Conservation (phyloP, 2,329 filamentous ascomycete species). For the Diplodia seriata region DNA sequence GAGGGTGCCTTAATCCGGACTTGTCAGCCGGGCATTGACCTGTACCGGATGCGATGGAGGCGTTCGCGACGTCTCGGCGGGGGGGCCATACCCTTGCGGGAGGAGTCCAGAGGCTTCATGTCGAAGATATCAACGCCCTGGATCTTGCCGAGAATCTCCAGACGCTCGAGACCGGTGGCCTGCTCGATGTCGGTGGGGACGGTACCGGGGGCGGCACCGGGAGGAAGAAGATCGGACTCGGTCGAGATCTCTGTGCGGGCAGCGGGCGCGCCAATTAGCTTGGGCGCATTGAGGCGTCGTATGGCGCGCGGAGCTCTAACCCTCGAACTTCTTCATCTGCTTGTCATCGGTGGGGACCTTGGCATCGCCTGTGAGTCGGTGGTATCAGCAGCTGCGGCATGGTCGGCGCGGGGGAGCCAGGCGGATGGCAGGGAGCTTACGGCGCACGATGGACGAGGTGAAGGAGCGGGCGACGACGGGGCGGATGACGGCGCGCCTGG, state of each 20-base stretch:
- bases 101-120: conserved; percentile 94
- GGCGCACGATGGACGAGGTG: conserved; percentile 54
- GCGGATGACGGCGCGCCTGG: conserved; percentile 52
- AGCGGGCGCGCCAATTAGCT: conserved; percentile 39
- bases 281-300: conserved; percentile 29
- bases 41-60: conserved; percentile 9
- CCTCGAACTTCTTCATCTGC: conserved; percentile 54
- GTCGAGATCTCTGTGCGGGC: conserved; percentile 74
- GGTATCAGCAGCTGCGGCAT: conserved; percentile 44
- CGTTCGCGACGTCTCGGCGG: background rate
- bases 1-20: conserved; percentile 71
- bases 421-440: conserved; percentile 47
- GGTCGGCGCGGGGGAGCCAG: conserved; percentile 41
- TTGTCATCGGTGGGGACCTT: conserved; percentile 47
- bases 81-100: conserved; percentile 72
- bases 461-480: conserved; percentile 55
- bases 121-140: conserved; percentile 98
- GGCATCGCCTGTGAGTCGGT: conserved; percentile 42
- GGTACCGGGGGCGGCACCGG: conserved; percentile 81
- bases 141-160: conserved; percentile 99
- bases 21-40: conserved; percentile 14
- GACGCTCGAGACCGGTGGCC: conserved; percentile 94
- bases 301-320: conserved; percentile 45
- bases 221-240: conserved; percentile 81
- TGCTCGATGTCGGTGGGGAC: conserved; percentile 95